Evolutionary conservation across 495 filamentous ascomycete genomes (phyloP).

Genomic region (Xylaria longipes): DNA sequence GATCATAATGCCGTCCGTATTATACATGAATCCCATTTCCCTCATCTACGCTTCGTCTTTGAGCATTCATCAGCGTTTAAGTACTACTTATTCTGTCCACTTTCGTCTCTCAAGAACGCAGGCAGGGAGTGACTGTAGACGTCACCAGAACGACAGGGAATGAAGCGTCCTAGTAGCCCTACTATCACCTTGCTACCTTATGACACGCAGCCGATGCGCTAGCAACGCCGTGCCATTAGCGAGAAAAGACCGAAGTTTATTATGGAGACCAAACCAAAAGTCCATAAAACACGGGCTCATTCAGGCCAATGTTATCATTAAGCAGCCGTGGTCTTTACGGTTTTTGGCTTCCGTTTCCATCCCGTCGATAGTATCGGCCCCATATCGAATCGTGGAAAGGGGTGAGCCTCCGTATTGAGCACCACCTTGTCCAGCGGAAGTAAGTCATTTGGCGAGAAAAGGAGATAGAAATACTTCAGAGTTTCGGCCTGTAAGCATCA

Average conservation of each 20-base stretch:
- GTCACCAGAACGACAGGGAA: neutral
- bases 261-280: neutral
- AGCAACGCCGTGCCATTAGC: neutral
- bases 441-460: constrained; percentile 86
- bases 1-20: neutral
- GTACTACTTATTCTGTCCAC: neutral
- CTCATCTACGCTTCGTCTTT: neutral
- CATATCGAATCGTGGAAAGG: constrained; percentile 84
- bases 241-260: neutral
- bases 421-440: constrained; percentile 85
- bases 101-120: neutral
- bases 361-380: constrained; percentile 81
- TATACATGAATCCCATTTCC: neutral
- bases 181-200: neutral
- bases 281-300: neutral
- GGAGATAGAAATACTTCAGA: constrained; percentile 94
- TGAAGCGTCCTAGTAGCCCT: neutral
- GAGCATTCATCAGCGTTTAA: neutral
- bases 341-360: constrained; percentile 76
- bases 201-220: neutral
- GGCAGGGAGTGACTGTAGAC: neutral
- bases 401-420: constrained; percentile 95
- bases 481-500: constrained; percentile 77
- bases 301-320: neutral
- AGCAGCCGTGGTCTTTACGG: constrained; percentile 39